Base-by-base conservation (phyloP, 2,329 filamentous ascomycete species). In the Fusarium paranaense region DNA sequence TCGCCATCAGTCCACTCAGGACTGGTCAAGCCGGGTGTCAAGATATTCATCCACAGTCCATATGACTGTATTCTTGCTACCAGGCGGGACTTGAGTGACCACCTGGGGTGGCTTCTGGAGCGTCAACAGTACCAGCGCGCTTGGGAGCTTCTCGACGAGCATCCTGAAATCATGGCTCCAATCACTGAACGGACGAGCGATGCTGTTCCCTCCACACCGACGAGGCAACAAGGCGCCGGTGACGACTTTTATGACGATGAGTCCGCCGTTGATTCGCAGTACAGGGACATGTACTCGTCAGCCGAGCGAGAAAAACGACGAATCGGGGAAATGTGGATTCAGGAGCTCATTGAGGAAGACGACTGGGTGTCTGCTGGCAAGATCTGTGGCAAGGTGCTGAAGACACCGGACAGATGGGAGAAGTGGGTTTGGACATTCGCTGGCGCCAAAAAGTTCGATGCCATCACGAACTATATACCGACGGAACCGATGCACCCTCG, bases 11-110 rank as follows among this genome's bases (percentile, higher is more conserved):
- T 87, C 2, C 87, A 92, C 79, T 83, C 89, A 64, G 86, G 86
- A 76, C 81, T 93, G 73, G 78, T 87, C 74, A 88, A 90, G 78
- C 86, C 86, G 60, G 88, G 89, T 2, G 82, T 88, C 76, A 88
- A 98, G 79, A 93, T 99, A 18, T 98, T 98, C 80, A 94, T 99
- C 45, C 95, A 98, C 78, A 98, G 95, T 77, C 97, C 97, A 0
- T 99, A 97, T 80, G 97, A 99, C 82, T 98, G 95, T 78, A 93
- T 98, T n/a, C 86, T 98, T 64, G 94, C 95, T 1, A 94, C 97
- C 3, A 95, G 95, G 80, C 89, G 97, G 75, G 95, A 98, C 78
- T 87, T 97, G 18, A 87, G 91, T 5, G 97, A 99, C 82, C 95
- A 97, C 78, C 85, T 98, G 25, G 86, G 88, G 9, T 99, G 96